Evolutionary conservation across 768 basidiomycete species (phyloP), one percentile per base, ranked within the genome.

Genomic region (Hemileccinum rubropunctum): DNA sequence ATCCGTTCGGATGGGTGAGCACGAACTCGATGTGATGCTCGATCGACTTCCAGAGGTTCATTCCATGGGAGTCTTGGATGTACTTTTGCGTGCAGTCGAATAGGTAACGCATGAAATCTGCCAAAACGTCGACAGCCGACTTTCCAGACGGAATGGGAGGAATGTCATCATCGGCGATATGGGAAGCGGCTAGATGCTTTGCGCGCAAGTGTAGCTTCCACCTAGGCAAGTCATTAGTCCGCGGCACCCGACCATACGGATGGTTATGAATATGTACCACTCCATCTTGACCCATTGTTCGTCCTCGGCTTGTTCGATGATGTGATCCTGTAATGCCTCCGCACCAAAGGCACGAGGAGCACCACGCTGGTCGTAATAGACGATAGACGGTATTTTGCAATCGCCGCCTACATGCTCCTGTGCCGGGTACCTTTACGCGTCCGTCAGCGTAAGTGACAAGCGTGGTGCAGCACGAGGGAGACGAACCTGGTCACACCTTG

Each of bases 1-100:
- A 86, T 0, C 80, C 83, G 54, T 84, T 84, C 5, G 83, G 83
- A 54, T 84, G 83, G 1, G 76, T 75, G 14, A 85, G 71, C 5
- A 86, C 71, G 50, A 76, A 80, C 28, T 81, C 73, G 26, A 79
- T 73, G 7, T 53, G 64, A 14, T 64, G 54, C 53, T 76, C 68
- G 7, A 82, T 52, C 7, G 72, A 73, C 8, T 58, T 60, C 80
- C 79, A 82, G 3, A 82, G 54, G 10, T 68, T 64, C 14, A 34
- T 54, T 1, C 82, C 80, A 37, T 78, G 75, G 3, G 73, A 70
- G 20, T 81, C 76, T 27, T 65, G 58, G 42, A 84, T 81, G 48
- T 77, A 83, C 4, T 59, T 62, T 38, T 63, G 67, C 0, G 74
- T 71, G 45, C 79, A 79, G 4, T 66, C 35, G 35, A 69, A 73